Evolutionary conservation across 768 basidiomycete genomes (phyloP), one percentile per base, ranked within the genome.

Genomic region (Russula virescens): DNA sequence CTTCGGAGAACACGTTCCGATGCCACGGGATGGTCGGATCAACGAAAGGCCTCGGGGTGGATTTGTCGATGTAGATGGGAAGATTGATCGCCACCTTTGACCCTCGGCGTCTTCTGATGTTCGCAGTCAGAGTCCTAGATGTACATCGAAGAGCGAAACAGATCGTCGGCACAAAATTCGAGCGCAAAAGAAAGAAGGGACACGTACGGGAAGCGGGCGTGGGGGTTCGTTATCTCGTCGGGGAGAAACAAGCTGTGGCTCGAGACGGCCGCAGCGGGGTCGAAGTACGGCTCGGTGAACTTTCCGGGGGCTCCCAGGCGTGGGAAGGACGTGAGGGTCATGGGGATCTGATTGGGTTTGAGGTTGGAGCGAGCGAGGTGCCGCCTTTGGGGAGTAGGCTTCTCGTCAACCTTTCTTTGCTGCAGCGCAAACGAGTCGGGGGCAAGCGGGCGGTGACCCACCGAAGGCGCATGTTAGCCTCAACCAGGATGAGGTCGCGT

Each of bases 81-180:
- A 98, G 81, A 73, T 98, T 95, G 70, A 98, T 97, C 16, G 88
- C 87, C 45, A 98, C 95, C 74, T 97, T 97, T 3, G 92, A 92
- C 19, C 92, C 92, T 71, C 96, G 81, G 68, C 97, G 80, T 54
- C 81, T 80, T 68, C 97, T 83, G 70, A 98, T 98, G 73, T 98
- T 98, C 58, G 95, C 91, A 1, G 97, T 97, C n/a, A 98, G 80
- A 14, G 97, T 98, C 8, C 96, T 99, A 68, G 10, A 61, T 31
- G 28, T 62, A 19, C 25, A 55, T 21, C 10, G n/a, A 18, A 14
- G n/a, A 18, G 9, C 25, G 43, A 31, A 45, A 2, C 38, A 1
- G 23, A 18, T n/a, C 25, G 26, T 19, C 19, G 10, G 19, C 11
- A 35, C 5, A 45, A 6, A 23, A 5, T 19, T 42, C 25, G 9